Evolutionary conservation across 2,329 filamentous ascomycete genomes (phyloP), one percentile per base, ranked within the genome.

Genomic region (Penicillium sp.): DNA sequence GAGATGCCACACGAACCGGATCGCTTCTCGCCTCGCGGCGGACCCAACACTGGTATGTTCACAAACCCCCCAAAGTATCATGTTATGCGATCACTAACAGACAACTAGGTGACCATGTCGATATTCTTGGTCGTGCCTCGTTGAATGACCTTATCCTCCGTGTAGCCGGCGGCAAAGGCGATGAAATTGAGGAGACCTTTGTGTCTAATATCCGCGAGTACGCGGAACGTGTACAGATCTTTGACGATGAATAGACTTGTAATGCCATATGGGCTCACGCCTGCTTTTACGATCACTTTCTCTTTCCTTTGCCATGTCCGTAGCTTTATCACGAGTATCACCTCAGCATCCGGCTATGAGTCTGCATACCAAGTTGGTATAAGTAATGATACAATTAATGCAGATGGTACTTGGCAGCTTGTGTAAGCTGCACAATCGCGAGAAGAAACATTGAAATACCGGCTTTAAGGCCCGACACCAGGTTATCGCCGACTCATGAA

Each of bases 1-100:
- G 95, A 99, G 78, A 99, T 99, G 95, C 90, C 88, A 1, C 95
- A 99, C 71, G 93, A 98, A 69, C 95, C 95, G 1, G 93, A 97
- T 67, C 80, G 91, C 19, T 99, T 97, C 74, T 93, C 88, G 66
- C 92, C 95, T 0, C 81, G 95, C 4, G 86, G 86, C 43, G 86
- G 85, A 0, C 85, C 85, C 0, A 88, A 88, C 63, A 88, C 85
- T 35, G 84, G 81, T 83, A 75, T 58, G 72, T 71, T 27, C 27
- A n/a, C 39, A 39, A 11, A 0, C 9, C 86, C 0, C 85, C 29
- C 23, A 26, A 25, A n/a, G 27, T 16, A 86, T 0, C 85, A 85
- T 25, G 9, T 1, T 19, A n/a, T 26, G 39, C 26, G 16, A 21
- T 16, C 49, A 45, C 52, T 56, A 50, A 50, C 19, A 49, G 26